phyloP scores from a whole-genome alignment of 192 early-diverging fungal genomes.

The Coemansia sp. region DNA sequence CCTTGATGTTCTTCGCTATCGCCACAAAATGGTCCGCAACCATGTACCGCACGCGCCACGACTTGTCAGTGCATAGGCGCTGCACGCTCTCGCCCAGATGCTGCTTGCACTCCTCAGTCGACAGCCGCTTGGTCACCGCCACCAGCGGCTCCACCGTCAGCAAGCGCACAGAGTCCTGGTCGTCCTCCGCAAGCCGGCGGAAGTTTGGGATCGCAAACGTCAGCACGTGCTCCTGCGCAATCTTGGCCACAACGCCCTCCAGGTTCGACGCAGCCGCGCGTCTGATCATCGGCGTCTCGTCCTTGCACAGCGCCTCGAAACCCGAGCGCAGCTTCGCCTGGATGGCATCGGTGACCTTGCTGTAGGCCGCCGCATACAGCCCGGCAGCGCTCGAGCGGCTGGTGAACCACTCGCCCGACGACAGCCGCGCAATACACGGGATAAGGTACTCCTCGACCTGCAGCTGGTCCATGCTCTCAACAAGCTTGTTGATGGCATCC shows the following conservation, averaged over 20 bases:
- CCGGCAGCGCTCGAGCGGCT: conserved; percentile 92
- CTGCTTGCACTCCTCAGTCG: conserved; percentile 73
- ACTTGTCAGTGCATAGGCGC: conserved; percentile 83
- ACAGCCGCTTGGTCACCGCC: conserved; percentile 80
- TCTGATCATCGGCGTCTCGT: conserved; percentile 98
- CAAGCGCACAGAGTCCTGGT: conserved; percentile 96
- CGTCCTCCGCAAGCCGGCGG: conserved; percentile 76
- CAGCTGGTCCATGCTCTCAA: conserved; percentile 64
- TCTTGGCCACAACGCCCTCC: conserved; percentile 30
- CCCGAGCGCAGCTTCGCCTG: conserved; percentile 86
- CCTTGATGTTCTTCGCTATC: conserved; percentile 59
- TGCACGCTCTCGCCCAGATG: conserved; percentile 76
- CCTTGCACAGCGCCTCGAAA: conserved; percentile 80
- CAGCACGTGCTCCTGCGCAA: conserved; percentile 67
- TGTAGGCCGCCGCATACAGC: conserved; percentile 85
- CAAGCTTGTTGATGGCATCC: conserved; percentile 87
- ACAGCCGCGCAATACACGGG: conserved; percentile 88
- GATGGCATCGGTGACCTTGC: conserved; percentile 64
- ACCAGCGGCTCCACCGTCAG: conserved; percentile 91
- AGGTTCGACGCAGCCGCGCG: conserved; percentile 81
- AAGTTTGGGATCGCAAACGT: conserved; percentile 86
- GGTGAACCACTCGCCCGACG: conserved; percentile 97
- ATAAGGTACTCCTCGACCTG: conserved; percentile 91
- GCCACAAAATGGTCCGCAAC: conserved; percentile 97
- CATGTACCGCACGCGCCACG: conserved; percentile 99